Conservation (phyloP, 805 yeast genomes). For the Naumovozyma dairenensis region DNA sequence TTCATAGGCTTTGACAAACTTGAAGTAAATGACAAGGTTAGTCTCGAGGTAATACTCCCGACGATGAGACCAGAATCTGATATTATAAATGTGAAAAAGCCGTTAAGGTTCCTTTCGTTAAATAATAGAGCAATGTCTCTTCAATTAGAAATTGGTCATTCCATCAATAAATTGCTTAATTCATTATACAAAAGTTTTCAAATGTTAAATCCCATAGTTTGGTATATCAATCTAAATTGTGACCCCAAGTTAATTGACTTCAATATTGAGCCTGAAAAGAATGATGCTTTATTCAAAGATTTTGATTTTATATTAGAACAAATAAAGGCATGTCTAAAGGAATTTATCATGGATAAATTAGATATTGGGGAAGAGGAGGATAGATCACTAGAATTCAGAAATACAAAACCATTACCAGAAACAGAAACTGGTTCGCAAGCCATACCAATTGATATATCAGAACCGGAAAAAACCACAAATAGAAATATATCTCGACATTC, state of each 20-base stretch:
- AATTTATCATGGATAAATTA: not conserved
- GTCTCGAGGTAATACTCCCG: constrained; percentile 25
- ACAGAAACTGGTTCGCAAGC: no score
- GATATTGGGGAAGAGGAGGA: no score
- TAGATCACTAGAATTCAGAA: no score
- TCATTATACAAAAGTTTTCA: constrained; percentile 17
- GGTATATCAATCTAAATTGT: constrained; percentile 29
- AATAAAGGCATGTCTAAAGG: constrained; percentile 2
- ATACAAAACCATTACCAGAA: no score
- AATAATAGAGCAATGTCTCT: constrained; percentile 29
- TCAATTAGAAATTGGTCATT: constrained; percentile 26
- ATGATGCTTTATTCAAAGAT: constrained; percentile 29
- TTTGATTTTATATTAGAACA: constrained; percentile 13
- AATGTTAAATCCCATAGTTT: constrained; percentile 25
- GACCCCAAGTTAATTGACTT: constrained; percentile 26
- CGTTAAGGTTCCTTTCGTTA: constrained; percentile 25
- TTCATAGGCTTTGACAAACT: constrained; percentile 10
- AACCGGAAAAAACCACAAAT: not conserved
- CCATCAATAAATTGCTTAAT: constrained; percentile 17
- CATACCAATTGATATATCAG: no score
- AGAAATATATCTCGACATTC: no score
- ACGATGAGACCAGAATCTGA: constrained; percentile 26
- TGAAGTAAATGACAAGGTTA: constrained; percentile 5
- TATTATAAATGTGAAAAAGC: constrained; percentile 14
- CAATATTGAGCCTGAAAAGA: constrained; percentile 38